A percentile compares a stretch with the other conserved stretches of the same genome.
phyloP scores from a whole-genome alignment of 768 basidiomycete genomes.

The Calocybe cyanea region DNA sequence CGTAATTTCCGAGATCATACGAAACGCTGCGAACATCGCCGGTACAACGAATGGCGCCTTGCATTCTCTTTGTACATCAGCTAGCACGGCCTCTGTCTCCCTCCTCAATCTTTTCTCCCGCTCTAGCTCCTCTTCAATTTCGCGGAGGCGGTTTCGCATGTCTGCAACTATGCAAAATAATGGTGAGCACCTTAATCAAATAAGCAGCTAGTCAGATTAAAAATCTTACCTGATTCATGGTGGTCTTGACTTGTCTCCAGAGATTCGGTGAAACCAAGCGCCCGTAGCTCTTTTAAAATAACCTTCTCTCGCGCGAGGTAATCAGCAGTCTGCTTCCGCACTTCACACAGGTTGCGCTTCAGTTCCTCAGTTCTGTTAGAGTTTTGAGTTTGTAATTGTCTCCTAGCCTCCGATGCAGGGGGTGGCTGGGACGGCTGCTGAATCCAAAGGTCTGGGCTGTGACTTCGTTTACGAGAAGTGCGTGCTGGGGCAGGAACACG shows the following conservation, averaged over 20 bases:
- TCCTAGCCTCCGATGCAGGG: background rate
- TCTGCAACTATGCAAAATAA: conserved; percentile 13
- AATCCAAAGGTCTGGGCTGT: conserved; percentile 1
- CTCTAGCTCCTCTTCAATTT: conserved; percentile 31
- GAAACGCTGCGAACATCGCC: conserved; percentile 50
- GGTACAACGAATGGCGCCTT: conserved; percentile 54
- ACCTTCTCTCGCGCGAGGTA: conserved; percentile 20
- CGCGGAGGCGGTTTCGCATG: conserved; percentile 20
- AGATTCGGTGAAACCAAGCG: conserved; percentile 13
- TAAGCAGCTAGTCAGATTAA: background rate
- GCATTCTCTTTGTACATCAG: conserved; percentile 48
- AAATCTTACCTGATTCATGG: conserved; percentile 11
- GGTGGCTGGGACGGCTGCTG: background rate
- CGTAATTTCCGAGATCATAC: conserved; percentile 43
- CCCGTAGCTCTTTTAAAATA: conserved; percentile 23
- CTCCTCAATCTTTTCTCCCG: conserved; percentile 31
- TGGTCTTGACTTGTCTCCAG: background rate
- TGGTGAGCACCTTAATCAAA: background rate
- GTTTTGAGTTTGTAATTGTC: background rate
- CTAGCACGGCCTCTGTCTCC: conserved; percentile 41
- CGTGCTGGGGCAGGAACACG: background rate
- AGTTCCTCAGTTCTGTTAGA: conserved; percentile 15
- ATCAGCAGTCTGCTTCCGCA: conserved; percentile 24
- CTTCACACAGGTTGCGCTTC: conserved; percentile 21
- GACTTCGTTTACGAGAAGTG: conserved; percentile 11